Base-by-base conservation (phyloP, 2,329 filamentous ascomycete genomes). In the Monosporascus sp. region DNA sequence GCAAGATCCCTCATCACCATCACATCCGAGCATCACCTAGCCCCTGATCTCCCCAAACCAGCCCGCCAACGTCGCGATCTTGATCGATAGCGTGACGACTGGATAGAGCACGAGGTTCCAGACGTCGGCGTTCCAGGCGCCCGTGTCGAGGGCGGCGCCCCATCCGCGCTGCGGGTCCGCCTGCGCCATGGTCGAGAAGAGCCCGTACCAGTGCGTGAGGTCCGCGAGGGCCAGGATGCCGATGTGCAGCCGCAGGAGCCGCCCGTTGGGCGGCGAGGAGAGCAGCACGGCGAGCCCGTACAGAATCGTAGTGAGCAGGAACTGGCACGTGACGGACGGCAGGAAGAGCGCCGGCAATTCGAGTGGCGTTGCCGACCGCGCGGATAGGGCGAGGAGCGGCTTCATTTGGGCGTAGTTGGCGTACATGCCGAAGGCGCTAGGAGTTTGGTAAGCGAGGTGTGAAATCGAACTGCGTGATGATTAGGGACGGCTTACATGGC, bases 241-340 rank as follows among this genome's bases (percentile, higher is more conserved):
- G 24, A 65, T 60, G 51, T 65, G 61, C 35, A 60, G 44, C 18
- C 58, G 51, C 18, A 63, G 44, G 3, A 60, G 56, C 1, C 53
- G 53, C 44, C 54, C 54, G 40, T 52, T 63, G 20, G 62, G 61
- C 44, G 62, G 62, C 26, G 59, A 52, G 9, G 56, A 56, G 2
- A 60, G 52, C 31, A 64, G 52, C 5, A 63, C 54, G 17, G 55
- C 49, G 6, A 63, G 59, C 6, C 62, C 60, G 50, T 63, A 65
- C 9, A 62, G 38, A 59, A 65, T 59, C 55, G 61, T 62, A 47
- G 40, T 53, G 31, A 65, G 48, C 6, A 65, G 55, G 50, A 58
- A 63, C 11, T 54, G 50, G 11, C 37, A 38, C 4, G 55, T 49
- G 47, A 56, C 49, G 3, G 52, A 44, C 3, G 62, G 58, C 22